phyloP scores from a whole-genome alignment of 2,329 filamentous ascomycete species.

The Ophidiomyces ophidiicola region DNA sequence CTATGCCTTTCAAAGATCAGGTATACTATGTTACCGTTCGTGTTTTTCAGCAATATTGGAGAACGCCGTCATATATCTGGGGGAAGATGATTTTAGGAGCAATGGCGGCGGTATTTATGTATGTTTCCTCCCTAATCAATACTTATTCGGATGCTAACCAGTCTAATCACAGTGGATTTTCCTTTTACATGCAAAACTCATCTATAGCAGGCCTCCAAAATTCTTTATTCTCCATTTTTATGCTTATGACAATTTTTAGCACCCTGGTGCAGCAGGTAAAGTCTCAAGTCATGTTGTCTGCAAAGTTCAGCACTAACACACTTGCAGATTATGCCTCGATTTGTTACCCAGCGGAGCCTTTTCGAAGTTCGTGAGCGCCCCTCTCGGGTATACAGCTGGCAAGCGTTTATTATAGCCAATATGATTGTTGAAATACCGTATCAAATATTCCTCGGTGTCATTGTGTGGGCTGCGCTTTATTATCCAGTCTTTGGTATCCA shows the following conservation, averaged over 20 bases:
- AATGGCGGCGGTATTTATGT: slow-evolving; percentile 54
- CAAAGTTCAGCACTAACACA: slow-evolving; percentile 24
- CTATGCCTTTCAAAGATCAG: slow-evolving; percentile 57
- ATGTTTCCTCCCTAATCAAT: slow-evolving; percentile 4
- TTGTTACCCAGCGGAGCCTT: slow-evolving; percentile 65
- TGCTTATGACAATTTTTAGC: slow-evolving; percentile 50
- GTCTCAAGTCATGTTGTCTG: slow-evolving; percentile 54
- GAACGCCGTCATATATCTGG: slow-evolving; percentile 73
- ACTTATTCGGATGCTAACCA: slow-evolving; percentile 38
- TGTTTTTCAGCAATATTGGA: slow-evolving; percentile 84
- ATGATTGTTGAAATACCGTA: slow-evolving; percentile 77
- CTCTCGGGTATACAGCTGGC: slow-evolving; percentile 74
- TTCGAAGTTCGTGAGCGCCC: slow-evolving; percentile 79
- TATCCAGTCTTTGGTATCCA: slow-evolving; percentile 58
- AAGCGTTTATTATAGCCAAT: slow-evolving; percentile 70
- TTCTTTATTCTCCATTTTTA: slow-evolving; percentile 77
- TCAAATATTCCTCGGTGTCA: slow-evolving; percentile 59
- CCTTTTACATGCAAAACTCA: slow-evolving; percentile 61
- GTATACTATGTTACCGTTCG: slow-evolving; percentile 54
- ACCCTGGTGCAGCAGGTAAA: slow-evolving; percentile 41
- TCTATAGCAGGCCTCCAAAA: slow-evolving; percentile 70
- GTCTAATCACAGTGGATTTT: slow-evolving; percentile 61
- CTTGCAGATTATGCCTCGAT: slow-evolving; percentile 56
- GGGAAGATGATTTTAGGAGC: slow-evolving; percentile 60
- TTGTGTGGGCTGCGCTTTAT: slow-evolving; percentile 75